Base-by-base conservation (phyloP, 768 basidiomycete species). In the Pleurotus tuber-regium region DNA sequence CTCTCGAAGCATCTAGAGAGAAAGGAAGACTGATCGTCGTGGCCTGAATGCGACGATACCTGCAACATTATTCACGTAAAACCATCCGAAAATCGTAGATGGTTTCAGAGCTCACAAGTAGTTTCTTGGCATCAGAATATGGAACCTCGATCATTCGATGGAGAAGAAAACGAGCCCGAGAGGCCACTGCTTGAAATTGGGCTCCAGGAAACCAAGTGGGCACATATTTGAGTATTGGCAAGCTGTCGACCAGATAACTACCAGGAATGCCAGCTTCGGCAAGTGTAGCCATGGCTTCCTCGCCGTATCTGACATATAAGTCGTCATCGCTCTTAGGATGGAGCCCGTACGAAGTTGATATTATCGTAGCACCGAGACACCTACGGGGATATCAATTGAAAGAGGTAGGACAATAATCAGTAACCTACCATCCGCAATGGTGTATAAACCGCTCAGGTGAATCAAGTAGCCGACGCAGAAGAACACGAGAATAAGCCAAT, bases 131-230 rank as follows among this genome's bases (percentile, higher is more conserved):
- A 16, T 14, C n/a, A n/a, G 42, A n/a, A 43, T 14, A 43, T 23
- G 21, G 19, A 21, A 43, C 47, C 54, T 65, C 31, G 9, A 58
- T 61, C 48, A 36, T 36, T 4, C 35, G 35, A 14, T 36, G 35
- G 35, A 19, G 4, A 36, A 29, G 68, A 66, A 24, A 69, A 61
- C n/a, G 54, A 46, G 36, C 53, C 66, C 18, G 59, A 50, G n/a
- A 59, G 0, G 80, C 83, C 48, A 78, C 75, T 25, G 68, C 67
- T 59, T 79, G 70, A 72, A 85, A 87, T 0, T 72, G 72, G 0
- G 80, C 76, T 10, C 83, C 85, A 4, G 85, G 85, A 28, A 80
- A 60, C 79, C 79, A 87, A 39, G 60, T 58, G 0, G 86, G 85
- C 1, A 86, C 59, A 55, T 78, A 63, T 57, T 68, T 69, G 16